Evolutionary conservation across 257 asterid genomes (phyloP).

Genomic region (Linaria vulgaris): DNA sequence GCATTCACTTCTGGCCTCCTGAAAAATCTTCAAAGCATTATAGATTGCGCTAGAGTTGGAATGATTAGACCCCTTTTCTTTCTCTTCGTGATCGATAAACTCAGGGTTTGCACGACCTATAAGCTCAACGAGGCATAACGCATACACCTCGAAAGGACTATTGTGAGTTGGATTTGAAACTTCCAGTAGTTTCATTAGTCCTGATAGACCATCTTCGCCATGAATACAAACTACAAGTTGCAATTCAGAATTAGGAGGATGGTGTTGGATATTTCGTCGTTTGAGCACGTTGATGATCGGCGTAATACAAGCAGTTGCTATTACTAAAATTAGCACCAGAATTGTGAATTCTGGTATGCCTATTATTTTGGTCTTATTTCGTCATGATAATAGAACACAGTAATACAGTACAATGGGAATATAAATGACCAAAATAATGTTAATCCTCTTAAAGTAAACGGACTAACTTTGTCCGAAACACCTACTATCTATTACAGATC

Average conservation of each 20-base stretch:
- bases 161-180: constrained; percentile 48
- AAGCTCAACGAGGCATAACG: constrained; percentile 59
- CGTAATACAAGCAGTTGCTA: constrained; percentile 45
- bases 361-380: too few species aligned
- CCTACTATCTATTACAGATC: too few species aligned
- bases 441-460: too few species aligned
- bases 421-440: too few species aligned
- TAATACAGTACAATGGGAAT: too few species aligned
- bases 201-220: constrained; percentile 48
- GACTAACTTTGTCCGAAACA: too few species aligned
- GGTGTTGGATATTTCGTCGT: constrained; percentile 69
- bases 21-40: constrained; percentile 50
- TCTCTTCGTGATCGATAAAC: constrained; percentile 56
- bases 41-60: constrained; percentile 34
- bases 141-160: constrained; percentile 51
- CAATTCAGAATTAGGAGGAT: constrained; percentile 49
- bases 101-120: constrained; percentile 58
- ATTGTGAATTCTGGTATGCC: constrained; percentile 45
- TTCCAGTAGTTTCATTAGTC: constrained; percentile 48
- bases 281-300: constrained; percentile 61
- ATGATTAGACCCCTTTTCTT: constrained; percentile 22
- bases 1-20: constrained; percentile 35
- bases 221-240: constrained; percentile 52
- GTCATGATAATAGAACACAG: too few species aligned
- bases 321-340: constrained; percentile 45